phyloP scores from a whole-genome alignment of 139 green algal species.

The Chlorella sp. region DNA sequence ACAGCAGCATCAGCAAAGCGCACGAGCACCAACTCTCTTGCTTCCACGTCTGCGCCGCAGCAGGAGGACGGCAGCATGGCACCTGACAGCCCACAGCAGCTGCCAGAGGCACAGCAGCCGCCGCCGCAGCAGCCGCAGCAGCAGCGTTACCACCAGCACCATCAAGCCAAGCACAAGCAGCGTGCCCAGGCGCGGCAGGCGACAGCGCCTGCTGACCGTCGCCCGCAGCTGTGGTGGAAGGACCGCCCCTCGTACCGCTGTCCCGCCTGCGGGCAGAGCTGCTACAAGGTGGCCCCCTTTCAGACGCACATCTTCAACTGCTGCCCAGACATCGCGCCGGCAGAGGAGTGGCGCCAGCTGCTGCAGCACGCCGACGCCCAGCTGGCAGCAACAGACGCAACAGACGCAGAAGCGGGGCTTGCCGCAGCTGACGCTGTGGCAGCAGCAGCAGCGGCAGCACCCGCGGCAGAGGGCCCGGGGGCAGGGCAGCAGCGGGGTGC shows the following conservation, averaged over 20 bases:
- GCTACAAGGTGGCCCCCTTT: slow-evolving; percentile 35
- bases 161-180: neutral
- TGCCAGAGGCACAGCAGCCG: too few species aligned
- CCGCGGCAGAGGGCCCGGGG: neutral
- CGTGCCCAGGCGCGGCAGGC: neutral
- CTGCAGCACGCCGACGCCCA: neutral
- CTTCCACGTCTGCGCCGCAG: neutral
- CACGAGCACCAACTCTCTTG: too few species aligned
- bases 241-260: slow-evolving; percentile 38
- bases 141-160: neutral
- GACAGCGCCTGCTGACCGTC: neutral
- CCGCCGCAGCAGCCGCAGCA: neutral
- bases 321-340: slow-evolving; percentile 51
- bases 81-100: neutral
- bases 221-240: slow-evolving; percentile 23
- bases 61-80: neutral
- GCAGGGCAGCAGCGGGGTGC: neutral
- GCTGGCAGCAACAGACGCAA: neutral
- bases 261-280: slow-evolving; percentile 53
- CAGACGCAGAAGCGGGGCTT: neutral
- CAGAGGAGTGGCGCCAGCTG: slow-evolving; percentile 15
- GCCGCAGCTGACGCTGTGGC: neutral
- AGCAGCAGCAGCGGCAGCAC: neutral
- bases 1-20: neutral
- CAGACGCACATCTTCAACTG: slow-evolving; percentile 45